Evolutionary conservation across 495 filamentous ascomycete genomes (phyloP).

Genomic region (Penicillium flavigenum): DNA sequence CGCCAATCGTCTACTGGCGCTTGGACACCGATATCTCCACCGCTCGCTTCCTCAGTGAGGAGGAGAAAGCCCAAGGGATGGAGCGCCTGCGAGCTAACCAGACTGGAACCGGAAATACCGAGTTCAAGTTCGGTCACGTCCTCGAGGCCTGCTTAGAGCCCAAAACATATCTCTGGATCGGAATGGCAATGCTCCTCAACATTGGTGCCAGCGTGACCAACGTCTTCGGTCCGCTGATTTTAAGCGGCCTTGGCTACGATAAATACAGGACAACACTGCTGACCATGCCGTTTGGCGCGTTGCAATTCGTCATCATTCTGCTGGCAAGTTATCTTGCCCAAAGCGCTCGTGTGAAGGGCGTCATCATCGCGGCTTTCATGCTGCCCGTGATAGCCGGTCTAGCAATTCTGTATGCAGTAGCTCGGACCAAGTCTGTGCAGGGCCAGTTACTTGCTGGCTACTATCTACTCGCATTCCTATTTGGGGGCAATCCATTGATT

Average conservation of each 20-base stretch:
- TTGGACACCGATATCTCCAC: constrained; percentile 50
- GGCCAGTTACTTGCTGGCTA: constrained; percentile 55
- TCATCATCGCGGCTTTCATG: constrained; percentile 47
- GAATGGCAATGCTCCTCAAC: constrained; percentile 58
- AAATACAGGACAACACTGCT: constrained; percentile 52
- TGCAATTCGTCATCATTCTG: constrained; percentile 47
- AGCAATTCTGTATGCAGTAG: constrained; percentile 53
- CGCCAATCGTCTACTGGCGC: constrained; percentile 44
- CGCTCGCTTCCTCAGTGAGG: constrained; percentile 59
- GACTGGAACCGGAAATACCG: constrained; percentile 52
- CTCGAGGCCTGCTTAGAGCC: constrained; percentile 47
- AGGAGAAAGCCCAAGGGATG: constrained; percentile 58
- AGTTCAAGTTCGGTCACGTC: constrained; percentile 50
- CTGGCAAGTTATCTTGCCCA: constrained; percentile 48
- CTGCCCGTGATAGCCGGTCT: constrained; percentile 58
- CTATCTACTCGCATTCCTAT: constrained; percentile 62
- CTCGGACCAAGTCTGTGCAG: constrained; percentile 39
- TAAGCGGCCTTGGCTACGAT: constrained; percentile 59
- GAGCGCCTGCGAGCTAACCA: constrained; percentile 63
- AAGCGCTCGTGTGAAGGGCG: constrained; percentile 51
- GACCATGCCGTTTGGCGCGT: constrained; percentile 51
- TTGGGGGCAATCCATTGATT: constrained; percentile 51
- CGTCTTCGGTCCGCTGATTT: constrained; percentile 59
- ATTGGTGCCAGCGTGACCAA: constrained; percentile 61
- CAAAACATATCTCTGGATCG: constrained; percentile 51